Evolutionary conservation across 352 stramenopile species (phyloP), one percentile per base, ranked within the genome.

Genomic region (Achlya hypogyna): DNA sequence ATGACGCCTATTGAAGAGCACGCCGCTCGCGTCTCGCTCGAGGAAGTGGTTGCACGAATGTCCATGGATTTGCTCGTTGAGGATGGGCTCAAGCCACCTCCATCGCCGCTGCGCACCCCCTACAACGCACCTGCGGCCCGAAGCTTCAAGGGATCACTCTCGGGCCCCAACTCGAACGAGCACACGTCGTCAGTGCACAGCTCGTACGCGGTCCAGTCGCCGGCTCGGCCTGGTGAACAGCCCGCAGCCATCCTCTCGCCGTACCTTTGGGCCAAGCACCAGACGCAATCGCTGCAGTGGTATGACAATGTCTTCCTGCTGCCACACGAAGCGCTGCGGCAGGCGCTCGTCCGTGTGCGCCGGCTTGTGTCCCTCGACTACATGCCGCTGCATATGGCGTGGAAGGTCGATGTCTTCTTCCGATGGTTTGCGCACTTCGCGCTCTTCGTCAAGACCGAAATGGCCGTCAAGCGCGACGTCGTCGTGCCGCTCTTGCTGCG

Each of bases 391-490:
- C 18, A 63, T 5, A 12, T 8, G 32, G 5, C 8, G 22, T 38
- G 32, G n/a, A 64, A 64, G 38, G 22, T 53, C 20, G 20, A 20
- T 6, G 8, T 38, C 32, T 64, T 64, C 54, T 64, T 64, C 38
- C 12, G 9, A 18, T 64, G 54, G 54, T 64, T 64, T n/a, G 54
- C 45, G 18, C 32, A 64, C 4, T 52, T 64, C 10, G 23, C 35
- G 14, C 34, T 52, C 9, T 64, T 38, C 23, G 35, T 64, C 14
- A 20, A 20, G 31, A 64, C 54, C 32, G 12, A 28, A 27, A 51
- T 25, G n/a, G 12, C 31, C 20, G 29, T 64, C 54, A 64, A 64
- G 40, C 9, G 31, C 8, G 32, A 20, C 2, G 54, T 64, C 18
- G 12, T 64, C 12, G 14, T 53, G 25, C 23, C 54, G 0, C n/a